Base-by-base conservation (phyloP, 208 protist species). In the Leishmania guyanensis region DNA sequence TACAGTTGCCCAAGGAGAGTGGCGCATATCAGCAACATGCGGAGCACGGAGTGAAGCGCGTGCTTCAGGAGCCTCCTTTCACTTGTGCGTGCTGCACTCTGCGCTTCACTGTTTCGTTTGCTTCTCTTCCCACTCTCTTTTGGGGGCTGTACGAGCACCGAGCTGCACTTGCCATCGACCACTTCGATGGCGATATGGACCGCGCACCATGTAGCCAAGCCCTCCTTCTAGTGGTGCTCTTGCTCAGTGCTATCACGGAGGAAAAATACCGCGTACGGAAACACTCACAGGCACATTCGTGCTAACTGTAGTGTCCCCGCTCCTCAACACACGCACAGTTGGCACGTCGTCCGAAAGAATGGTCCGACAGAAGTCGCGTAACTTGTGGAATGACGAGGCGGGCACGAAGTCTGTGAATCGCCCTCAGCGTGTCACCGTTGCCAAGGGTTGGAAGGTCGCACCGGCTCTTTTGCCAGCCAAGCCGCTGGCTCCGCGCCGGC, bases 381-480 rank as follows among this genome's bases (percentile, higher is more conserved):
- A 97, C 62, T 70, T 97, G 70, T 97, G 94, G 93, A 85, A 79
- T 48, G 81, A 79, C 10, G 84, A 88, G 20, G 78, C 77, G 3
- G 88, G 86, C 53, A 77, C 82, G 5, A 91, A 92, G 69, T 79
- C 91, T 22, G 77, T 95, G 10, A 91, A 82, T 64, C 83, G 89
- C 5, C 94, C 94, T 16, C 83, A 84, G 78, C 83, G 85, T 6
- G 89, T 95, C 20, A 62, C 75, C 33, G 51, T 93, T 22, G 79
- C 89, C 17, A 89, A 89, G 58, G 85, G 89, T 0, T 97, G 92
- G 92, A 83, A 86, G 50, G 90, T 97, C 48, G 75, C 83, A 43
- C 88, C 94, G 0, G 91, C 95, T 62, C 82, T 92, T 36, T 46
- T 95, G 53, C 94, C 94, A 3, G 29, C 70, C 4, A 94, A 96